These are phyloP conservation scores for Mucor irregularis DNA, from an alignment of 371 early-diverging fungal genomes.

Conservation along the genomic window DNA sequence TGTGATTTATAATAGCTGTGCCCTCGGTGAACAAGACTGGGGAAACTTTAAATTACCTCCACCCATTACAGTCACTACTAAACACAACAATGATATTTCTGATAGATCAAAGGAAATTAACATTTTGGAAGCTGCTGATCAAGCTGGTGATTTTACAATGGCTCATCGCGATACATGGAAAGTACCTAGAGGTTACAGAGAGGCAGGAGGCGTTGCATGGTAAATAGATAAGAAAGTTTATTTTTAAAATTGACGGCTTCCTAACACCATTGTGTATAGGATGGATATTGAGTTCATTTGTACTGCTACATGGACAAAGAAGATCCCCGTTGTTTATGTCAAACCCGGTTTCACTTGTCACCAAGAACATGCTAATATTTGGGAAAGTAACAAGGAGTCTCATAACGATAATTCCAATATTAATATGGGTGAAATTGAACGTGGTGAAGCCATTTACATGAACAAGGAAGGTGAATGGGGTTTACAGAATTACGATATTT, in stretches of 20 bases:
- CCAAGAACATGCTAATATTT: slow-evolving; percentile 37
- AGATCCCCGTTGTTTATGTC: slow-evolving; percentile 34
- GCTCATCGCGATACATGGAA: slow-evolving; percentile 53
- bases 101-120: slow-evolving; percentile 23
- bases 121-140: slow-evolving; percentile 30
- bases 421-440: slow-evolving; percentile 32
- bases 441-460: slow-evolving; percentile 27
- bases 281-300: slow-evolving; percentile 47
- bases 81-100: slow-evolving; percentile 13
- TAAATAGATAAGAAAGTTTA: neutral
- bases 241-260: neutral
- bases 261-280: neutral
- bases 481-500: slow-evolving; percentile 30
- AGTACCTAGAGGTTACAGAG: slow-evolving; percentile 38
- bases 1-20: slow-evolving; percentile 35
- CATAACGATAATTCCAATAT: slow-evolving; percentile 27
- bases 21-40: slow-evolving; percentile 33
- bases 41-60: slow-evolving; percentile 36
- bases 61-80: slow-evolving; percentile 27
- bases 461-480: slow-evolving; percentile 44
- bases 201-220: slow-evolving; percentile 44
- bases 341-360: slow-evolving; percentile 40
- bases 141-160: slow-evolving; percentile 48
- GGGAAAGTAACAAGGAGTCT: slow-evolving; percentile 24
- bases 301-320: slow-evolving; percentile 45